Percentiles rank a stretch among this genome's conserved stretches.
These are phyloP conservation scores for Paramecium pentaurelia DNA, from an alignment of 73 alveolate species.

Conservation along the genomic window DNA sequence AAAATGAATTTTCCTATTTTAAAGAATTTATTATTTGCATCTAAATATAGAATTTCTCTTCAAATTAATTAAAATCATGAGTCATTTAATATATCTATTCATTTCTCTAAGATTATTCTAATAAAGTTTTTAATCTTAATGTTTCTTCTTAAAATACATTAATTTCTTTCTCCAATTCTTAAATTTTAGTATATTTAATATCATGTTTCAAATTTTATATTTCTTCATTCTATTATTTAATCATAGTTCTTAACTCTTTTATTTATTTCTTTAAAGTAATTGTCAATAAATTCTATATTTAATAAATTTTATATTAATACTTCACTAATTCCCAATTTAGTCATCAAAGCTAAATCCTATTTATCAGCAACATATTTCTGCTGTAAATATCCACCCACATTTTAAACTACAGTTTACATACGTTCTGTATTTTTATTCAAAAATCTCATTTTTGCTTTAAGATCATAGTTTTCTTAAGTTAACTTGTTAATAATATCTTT, in stretches of 20 bases:
- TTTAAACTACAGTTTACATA: background rate
- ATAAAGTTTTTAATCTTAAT: background rate
- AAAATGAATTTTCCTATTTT: background rate
- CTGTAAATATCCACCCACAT: constrained; percentile 28
- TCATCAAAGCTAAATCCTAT: background rate
- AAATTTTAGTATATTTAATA: background rate
- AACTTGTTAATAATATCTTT: constrained; percentile 30
- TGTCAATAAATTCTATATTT: constrained; percentile 7
- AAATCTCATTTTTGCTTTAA: constrained; percentile 5
- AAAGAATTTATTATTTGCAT: constrained; percentile 30
- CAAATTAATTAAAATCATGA: constrained; percentile 43
- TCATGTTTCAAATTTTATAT: constrained; percentile 7
- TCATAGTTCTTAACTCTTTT: background rate
- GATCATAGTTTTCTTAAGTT: constrained; percentile 41
- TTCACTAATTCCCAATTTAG: constrained; percentile 43
- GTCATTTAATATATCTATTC: background rate
- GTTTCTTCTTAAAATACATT: background rate
- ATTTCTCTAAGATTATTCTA: constrained; percentile 4
- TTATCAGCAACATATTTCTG: constrained; percentile 13
- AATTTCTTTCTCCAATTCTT: constrained; percentile 4
- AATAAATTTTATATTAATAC: background rate
- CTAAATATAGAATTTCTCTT: background rate
- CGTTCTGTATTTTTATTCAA: background rate
- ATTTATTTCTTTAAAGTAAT: constrained; percentile 19
- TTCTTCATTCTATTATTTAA: background rate